Percentiles rank a stretch among this genome's conserved stretches.
phyloP scores from a whole-genome alignment of 2,329 filamentous ascomycete genomes.

The Rhinocladiella mackenziei region DNA sequence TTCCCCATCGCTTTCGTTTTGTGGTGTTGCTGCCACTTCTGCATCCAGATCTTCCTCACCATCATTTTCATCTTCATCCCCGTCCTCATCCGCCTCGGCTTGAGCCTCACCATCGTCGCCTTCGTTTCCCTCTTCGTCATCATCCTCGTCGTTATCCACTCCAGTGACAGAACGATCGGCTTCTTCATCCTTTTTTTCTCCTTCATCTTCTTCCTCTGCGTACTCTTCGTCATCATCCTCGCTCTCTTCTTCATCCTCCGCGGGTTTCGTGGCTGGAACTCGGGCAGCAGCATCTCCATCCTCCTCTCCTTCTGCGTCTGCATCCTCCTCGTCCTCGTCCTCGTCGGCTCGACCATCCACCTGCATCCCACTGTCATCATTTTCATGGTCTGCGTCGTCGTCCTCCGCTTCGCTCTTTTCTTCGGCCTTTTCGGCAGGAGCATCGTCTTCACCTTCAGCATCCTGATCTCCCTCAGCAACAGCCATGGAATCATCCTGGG shows the following conservation, averaged over 20 bases:
- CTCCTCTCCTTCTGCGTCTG: constrained; percentile 15
- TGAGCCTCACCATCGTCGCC: constrained; percentile 35
- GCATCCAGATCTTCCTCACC: constrained; percentile 24
- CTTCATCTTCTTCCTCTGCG: constrained; percentile 15
- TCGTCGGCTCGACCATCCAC: too few species aligned
- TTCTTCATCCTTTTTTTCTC: constrained; percentile 13
- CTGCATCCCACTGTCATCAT: constrained; percentile 19
- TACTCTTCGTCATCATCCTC: constrained; percentile 23
- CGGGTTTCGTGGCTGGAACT: not conserved
- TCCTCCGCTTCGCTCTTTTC: constrained; percentile 12
- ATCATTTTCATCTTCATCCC: constrained; percentile 14
- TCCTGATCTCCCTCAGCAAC: constrained; percentile 23
- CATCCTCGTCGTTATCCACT: not conserved
- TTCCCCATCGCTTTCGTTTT: constrained; percentile 12
- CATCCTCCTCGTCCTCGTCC: constrained; percentile 17
- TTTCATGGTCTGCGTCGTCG: constrained; percentile 12
- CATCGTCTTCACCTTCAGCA: constrained; percentile 36
- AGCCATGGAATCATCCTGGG: constrained; percentile 17
- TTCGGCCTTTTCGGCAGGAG: constrained; percentile 14
- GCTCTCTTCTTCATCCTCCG: constrained; percentile 12
- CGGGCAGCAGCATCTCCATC: constrained; percentile 7
- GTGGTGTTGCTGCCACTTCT: too few species aligned
- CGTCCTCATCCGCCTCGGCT: constrained; percentile 11
- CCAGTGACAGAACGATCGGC: not conserved
- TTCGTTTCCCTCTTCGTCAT: constrained; percentile 10